Evolutionary conservation across 129 eudicot species (phyloP), one percentile per base, ranked within the genome.

Genomic region (Logfia minima): DNA sequence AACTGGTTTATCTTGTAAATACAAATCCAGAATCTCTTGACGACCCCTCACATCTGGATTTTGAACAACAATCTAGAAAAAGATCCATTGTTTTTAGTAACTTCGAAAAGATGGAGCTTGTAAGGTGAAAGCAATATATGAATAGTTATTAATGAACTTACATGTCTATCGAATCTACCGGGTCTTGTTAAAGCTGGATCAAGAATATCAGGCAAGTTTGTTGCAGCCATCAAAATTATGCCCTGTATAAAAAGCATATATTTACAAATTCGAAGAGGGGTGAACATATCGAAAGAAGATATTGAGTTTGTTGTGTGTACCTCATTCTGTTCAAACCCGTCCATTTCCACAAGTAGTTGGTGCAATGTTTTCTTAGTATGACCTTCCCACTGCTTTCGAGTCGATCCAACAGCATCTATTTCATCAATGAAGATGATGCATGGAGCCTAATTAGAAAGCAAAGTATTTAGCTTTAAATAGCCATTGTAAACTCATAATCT

Each of bases 351-450:
- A 14, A 91, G 99, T 37, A 94, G 83, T 70, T 94, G 99, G 82
- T 94, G 99, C 78, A 94, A 71, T 9, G 99, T 94, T 82, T 94
- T 94, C 86, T 94, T 94, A 14, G 99, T 94, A 83, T 94, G 99
- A 19, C 99, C 99, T 89, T 94, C 99, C 97, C 97, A 94, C 51
- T 94, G 99, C 86, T 94, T 94, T 81, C 99, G 78, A 51, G 99
- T 94, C 21, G 99, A 94, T 71, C 97, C 99, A 78, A 94, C 93
- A n/a, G 97, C 99, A 87, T 94, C 99, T 45, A 94, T 94, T 76
- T 94, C 99, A 88, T 94, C 99, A 71, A 94, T 94, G 43, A 94
- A 94, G 18, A 94, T 86, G 75, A 94, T 94, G 92, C 99, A 94
- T 14, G 99, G 99, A 65, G 99, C 97, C 98, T 94, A 64, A 9